Evolutionary conservation across 2,329 filamentous ascomycete genomes (phyloP).

Genomic region (Claviceps monticola): DNA sequence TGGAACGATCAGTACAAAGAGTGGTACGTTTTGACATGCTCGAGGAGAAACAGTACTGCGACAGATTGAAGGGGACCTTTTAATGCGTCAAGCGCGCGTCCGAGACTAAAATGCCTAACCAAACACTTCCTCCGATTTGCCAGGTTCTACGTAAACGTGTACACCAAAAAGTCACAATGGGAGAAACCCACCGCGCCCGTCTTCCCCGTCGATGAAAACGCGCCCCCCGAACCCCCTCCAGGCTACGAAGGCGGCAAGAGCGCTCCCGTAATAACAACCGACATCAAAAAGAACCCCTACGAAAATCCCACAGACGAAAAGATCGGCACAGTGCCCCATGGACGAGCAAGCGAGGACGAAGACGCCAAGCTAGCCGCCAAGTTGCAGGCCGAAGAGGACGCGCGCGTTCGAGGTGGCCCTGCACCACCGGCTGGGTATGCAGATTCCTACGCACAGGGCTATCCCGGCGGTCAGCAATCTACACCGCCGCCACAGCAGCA

Average conservation of each 20-base stretch:
- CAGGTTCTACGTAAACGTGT: constrained; percentile 84
- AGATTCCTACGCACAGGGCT: constrained; percentile 14
- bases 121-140: not conserved
- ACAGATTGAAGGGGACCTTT: no score
- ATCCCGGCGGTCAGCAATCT: constrained; percentile 5
- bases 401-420: constrained; percentile 30
- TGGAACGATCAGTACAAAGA: constrained; percentile 83
- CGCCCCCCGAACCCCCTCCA: constrained; percentile 50
- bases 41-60: no score
- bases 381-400: constrained; percentile 74
- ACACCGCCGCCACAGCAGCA: constrained; percentile 8
- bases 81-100: not conserved
- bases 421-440: constrained; percentile 20
- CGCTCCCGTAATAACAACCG: constrained; percentile 23
- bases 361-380: constrained; percentile 63
- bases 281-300: constrained; percentile 62
- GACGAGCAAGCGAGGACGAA: constrained; percentile 30
- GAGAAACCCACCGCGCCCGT: constrained; percentile 63
- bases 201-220: constrained; percentile 30
- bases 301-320: constrained; percentile 19
- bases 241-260: constrained; percentile 40
- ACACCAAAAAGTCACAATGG: constrained; percentile 85
- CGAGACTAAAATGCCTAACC: not conserved
- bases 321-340: constrained; percentile 12
- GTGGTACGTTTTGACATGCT: constrained; percentile 36